phyloP scores from a whole-genome alignment of 164 flowering plant genomes.

The Stephania yunnanensis region DNA sequence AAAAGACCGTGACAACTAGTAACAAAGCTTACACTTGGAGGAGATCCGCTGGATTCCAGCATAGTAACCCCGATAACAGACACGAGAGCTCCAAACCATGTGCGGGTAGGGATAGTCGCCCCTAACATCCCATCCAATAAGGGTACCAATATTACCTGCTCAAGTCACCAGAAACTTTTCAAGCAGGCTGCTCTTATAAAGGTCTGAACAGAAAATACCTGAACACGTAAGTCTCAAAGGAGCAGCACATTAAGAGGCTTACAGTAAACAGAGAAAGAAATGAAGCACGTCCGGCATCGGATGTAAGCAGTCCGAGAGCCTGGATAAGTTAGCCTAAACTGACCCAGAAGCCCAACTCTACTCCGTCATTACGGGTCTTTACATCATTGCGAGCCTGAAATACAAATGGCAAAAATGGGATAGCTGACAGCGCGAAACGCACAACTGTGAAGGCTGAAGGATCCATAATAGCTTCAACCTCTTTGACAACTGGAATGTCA shows the following conservation, averaged over 20 bases:
- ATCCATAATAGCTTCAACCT: constrained; percentile 64
- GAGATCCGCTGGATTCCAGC: constrained; percentile 92
- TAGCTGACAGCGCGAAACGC: constrained; percentile 59
- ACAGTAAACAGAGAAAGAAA: constrained; percentile 76
- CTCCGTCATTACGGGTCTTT: constrained; percentile 58
- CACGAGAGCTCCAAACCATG: constrained; percentile 81
- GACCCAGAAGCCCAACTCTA: constrained; percentile 83
- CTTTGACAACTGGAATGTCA: constrained; percentile 72
- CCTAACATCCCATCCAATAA: constrained; percentile 80
- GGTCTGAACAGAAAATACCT: not conserved
- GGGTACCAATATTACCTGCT: constrained; percentile 74
- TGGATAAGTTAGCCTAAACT: constrained; percentile 82
- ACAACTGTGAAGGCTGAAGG: constrained; percentile 68
- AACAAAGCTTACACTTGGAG: constrained; percentile 62
- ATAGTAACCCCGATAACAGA: constrained; percentile 61
- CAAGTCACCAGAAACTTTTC: constrained; percentile 15
- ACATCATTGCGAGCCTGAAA: constrained; percentile 43
- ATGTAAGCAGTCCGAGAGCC: constrained; percentile 70
- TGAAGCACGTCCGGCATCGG: constrained; percentile 90
- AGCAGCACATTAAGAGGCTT: constrained; percentile 18
- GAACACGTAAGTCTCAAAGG: not conserved
- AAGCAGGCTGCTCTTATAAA: constrained; percentile 2
- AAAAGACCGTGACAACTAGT: constrained; percentile 5
- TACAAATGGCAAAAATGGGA: constrained; percentile 69
- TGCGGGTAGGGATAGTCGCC: constrained; percentile 52